Percentiles rank a stretch among this genome's conserved stretches.
These are phyloP conservation scores for Nothophaeocryptopus gaeumannii DNA, from an alignment of 2,329 filamentous ascomycete genomes.

Conservation along the genomic window DNA sequence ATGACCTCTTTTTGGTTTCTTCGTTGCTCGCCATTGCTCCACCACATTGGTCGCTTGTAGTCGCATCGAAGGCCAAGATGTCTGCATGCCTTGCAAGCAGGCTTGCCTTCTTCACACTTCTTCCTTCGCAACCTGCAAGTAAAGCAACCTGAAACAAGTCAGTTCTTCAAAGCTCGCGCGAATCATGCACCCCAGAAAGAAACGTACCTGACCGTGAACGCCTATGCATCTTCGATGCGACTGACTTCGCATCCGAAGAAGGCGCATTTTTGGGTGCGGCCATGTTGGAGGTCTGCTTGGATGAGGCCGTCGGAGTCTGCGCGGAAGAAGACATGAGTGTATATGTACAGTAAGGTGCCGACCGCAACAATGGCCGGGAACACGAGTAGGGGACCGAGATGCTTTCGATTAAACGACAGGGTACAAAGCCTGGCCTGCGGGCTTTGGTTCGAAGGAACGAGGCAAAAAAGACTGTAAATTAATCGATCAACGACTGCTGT, in stretches of 20 bases:
- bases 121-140: constrained; percentile 66
- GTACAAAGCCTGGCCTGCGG: constrained; percentile 48
- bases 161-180: constrained; percentile 26
- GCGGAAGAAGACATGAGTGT: constrained; percentile 46
- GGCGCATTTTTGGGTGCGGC: constrained; percentile 49
- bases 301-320: constrained; percentile 40
- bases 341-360: constrained; percentile 41
- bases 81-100: constrained; percentile 62
- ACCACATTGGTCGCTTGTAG: constrained; percentile 96
- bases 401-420: constrained; percentile 42
- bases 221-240: constrained; percentile 83
- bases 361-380: constrained; percentile 31
- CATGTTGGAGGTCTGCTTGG: constrained; percentile 44
- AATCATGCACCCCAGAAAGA: constrained; percentile 36
- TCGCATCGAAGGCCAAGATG: constrained; percentile 83
- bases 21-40: constrained; percentile 87
- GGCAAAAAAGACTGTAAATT: constrained; percentile 45
- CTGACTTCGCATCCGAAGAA: constrained; percentile 51
- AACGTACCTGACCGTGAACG: constrained; percentile 88
- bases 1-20: constrained; percentile 88
- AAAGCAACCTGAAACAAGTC: constrained; percentile 58
- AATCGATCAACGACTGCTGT: constrained; percentile 42
- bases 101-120: constrained; percentile 67
- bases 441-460: constrained; percentile 40
- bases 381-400: constrained; percentile 33